Conservation (phyloP, 2,329 filamentous ascomycete species). For the Hirsutella thompsonii region DNA sequence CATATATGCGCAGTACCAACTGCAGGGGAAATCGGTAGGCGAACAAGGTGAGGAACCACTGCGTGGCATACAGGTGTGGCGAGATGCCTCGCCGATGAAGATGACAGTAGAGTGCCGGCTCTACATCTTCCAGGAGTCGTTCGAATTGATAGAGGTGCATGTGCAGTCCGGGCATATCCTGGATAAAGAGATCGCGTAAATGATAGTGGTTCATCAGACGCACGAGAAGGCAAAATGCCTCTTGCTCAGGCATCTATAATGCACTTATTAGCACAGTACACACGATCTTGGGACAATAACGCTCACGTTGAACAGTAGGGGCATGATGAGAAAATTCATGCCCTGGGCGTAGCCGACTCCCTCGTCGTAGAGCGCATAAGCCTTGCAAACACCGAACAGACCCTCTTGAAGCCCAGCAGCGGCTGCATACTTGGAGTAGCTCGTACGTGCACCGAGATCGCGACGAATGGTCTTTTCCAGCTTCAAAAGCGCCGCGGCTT, state of each 20-base stretch:
- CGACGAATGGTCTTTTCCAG: constrained; percentile 86
- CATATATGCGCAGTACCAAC: constrained; percentile 90
- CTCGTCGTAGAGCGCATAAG: constrained; percentile 91
- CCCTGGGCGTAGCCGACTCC: constrained; percentile 93
- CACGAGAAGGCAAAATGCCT: constrained; percentile 88
- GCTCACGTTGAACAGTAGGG: constrained; percentile 79
- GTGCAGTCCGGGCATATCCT: constrained; percentile 94
- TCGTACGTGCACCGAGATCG: constrained; percentile 84
- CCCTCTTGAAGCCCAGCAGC: constrained; percentile 86
- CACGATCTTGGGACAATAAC: not conserved
- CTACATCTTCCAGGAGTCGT: constrained; percentile 80
- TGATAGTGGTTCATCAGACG: constrained; percentile 95
- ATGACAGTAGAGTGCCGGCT: constrained; percentile 91
- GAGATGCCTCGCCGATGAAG: constrained; percentile 77
- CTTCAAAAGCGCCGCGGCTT: constrained; percentile 59
- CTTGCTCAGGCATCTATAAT: constrained; percentile 79
- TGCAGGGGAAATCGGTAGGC: constrained; percentile 95
- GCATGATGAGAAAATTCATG: constrained; percentile 98
- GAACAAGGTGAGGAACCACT: constrained; percentile 98
- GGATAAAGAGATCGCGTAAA: constrained; percentile 80
- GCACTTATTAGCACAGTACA: constrained; percentile 7
- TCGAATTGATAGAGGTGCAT: constrained; percentile 92
- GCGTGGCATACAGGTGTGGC: constrained; percentile 88
- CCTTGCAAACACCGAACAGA: constrained; percentile 91
- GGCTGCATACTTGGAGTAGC: constrained; percentile 91